Conservation (phyloP, 2,329 filamentous ascomycete genomes). For the Ophiostoma sp. region DNA sequence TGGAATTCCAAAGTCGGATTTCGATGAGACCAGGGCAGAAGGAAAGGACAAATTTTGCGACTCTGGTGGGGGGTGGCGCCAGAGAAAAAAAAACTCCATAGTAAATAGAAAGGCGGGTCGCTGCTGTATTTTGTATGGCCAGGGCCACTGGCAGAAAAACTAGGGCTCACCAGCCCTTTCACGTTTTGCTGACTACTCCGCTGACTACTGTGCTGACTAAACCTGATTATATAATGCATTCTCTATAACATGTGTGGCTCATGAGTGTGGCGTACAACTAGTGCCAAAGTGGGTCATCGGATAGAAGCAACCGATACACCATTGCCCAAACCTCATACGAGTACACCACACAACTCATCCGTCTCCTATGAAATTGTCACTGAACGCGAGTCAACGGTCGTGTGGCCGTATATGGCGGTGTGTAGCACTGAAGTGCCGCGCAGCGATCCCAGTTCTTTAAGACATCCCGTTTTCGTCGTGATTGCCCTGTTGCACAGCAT, state of each 20-base stretch:
- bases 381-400: no score
- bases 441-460: no score
- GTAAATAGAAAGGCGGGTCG: not conserved
- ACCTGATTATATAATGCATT: not conserved
- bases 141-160: not conserved
- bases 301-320: slow-evolving; percentile 1
- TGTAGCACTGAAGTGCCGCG: no score
- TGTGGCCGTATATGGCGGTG: no score
- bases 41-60: slow-evolving; percentile 16
- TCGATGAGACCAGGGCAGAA: not conserved
- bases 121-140: not conserved
- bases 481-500: not conserved
- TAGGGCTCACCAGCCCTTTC: slow-evolving; percentile 8
- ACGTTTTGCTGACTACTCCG: not conserved
- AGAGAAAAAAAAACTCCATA: slow-evolving; percentile 11
- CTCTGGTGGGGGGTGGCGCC: not conserved
- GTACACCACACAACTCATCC: not conserved
- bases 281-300: not conserved
- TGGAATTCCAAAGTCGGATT: not conserved
- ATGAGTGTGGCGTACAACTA: not conserved
- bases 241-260: not conserved
- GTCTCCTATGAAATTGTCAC: not conserved
- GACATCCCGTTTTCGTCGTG: not conserved
- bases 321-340: not conserved
- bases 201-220: no score